Evolutionary conservation across 768 basidiomycete genomes (phyloP), one percentile per base, ranked within the genome.

Genomic region (Zangia roseola): DNA sequence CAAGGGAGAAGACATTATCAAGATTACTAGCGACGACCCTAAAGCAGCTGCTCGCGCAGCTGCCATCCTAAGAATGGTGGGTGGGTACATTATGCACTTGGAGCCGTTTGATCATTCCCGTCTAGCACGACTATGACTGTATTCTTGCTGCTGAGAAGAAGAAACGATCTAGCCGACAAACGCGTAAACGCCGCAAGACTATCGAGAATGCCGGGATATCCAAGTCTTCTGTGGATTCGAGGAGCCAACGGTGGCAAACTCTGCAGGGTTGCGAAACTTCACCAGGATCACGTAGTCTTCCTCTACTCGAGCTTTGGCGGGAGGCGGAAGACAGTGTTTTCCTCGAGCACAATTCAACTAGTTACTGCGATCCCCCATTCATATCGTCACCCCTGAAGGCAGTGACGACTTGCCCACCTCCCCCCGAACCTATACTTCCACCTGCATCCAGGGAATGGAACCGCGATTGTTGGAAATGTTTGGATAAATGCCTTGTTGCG

Each of bases 11-110:
- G 72, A 74, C 8, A 71, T 94, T 6, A 82, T 97, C 54, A 86
- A 89, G 70, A 88, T 95, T 52, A 84, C 84, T 3, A 91, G 89
- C 50, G 80, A 82, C 19, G 89, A 95, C 65, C 89, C 94, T 2
- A 76, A 78, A 50, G 91, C 91, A 16, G 94, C 94, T 39, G 94
- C 93, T 2, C 74, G 90, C 40, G 94, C 93, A n/a, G 93, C 91
- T 28, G 94, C 94, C 0, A 94, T 97, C 50, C 73, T 97, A 57
- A 92, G 88, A 68, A 79, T 90, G 76, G 91, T 91, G 41, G n/a
- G 81, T 65, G 12, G 38, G 45, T 6, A 12, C 17, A 44, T 34
- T 31, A 25, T 23, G 17, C 14, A 12, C 25, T 10, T 12, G 10
- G 13, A 6, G 16, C 14, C 5, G 2, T 9, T 40, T 40, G 25